phyloP scores from a whole-genome alignment of 2,329 filamentous ascomycete genomes.

The Penicillium capsulatum region DNA sequence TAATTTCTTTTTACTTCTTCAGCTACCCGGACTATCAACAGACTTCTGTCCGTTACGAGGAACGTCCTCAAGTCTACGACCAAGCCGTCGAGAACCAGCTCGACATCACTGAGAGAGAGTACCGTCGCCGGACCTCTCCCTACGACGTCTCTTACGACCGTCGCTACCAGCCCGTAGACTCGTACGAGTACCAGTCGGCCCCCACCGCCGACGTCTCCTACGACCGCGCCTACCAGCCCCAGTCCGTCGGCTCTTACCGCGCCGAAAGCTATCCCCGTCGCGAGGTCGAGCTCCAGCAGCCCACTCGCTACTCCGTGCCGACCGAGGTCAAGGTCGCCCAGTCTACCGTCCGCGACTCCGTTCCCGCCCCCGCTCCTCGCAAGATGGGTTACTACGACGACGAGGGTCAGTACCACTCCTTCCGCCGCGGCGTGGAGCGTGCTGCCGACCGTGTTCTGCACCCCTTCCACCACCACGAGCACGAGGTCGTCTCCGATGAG shows the following conservation, averaged over 20 bases:
- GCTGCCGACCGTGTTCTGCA: slow-evolving; percentile 63
- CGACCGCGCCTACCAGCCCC: slow-evolving; percentile 27
- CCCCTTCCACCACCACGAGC: slow-evolving; percentile 55
- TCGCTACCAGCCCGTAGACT: slow-evolving; percentile 28
- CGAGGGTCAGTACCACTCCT: slow-evolving; percentile 70
- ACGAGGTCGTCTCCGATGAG: slow-evolving; percentile 42
- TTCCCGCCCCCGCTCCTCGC: slow-evolving; percentile 47
- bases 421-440: slow-evolving; percentile 66
- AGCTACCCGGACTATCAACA: slow-evolving; percentile 53
- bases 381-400: slow-evolving; percentile 80
- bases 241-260: slow-evolving; percentile 43
- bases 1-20: slow-evolving; percentile 22
- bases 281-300: slow-evolving; percentile 29
- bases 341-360: slow-evolving; percentile 50
- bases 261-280: slow-evolving; percentile 32
- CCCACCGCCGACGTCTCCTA: slow-evolving; percentile 28
- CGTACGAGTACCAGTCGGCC: slow-evolving; percentile 22
- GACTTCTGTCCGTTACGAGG: slow-evolving; percentile 49
- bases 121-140: slow-evolving; percentile 59
- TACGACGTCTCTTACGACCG: slow-evolving; percentile 43
- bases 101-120: slow-evolving; percentile 57
- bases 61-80: slow-evolving; percentile 39
- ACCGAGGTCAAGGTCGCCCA: slow-evolving; percentile 50
- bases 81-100: slow-evolving; percentile 47
- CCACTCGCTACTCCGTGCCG: slow-evolving; percentile 32